phyloP scores from a whole-genome alignment of 202 grass and related monocot species.

The Setaria viridis region DNA sequence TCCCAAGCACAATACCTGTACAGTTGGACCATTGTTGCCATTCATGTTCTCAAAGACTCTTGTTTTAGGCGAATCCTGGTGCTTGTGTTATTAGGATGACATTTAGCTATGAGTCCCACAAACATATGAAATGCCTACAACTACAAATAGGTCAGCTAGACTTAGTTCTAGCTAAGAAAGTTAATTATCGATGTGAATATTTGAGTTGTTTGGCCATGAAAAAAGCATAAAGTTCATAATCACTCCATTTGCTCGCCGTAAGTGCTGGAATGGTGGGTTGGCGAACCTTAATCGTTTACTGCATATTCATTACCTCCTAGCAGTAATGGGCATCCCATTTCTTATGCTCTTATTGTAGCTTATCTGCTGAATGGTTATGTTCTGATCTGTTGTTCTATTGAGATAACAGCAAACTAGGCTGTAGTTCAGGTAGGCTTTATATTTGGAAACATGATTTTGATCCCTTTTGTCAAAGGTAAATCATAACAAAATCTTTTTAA shows the following conservation, averaged over 20 bases:
- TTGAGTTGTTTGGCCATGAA: conserved; percentile 39
- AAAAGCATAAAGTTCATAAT: conserved; percentile 24
- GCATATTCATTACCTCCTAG: too few species aligned
- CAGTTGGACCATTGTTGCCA: neutral
- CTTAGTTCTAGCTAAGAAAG: neutral
- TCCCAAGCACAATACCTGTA: conserved; percentile 16
- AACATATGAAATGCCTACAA: conserved; percentile 14
- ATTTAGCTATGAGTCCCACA: conserved; percentile 20
- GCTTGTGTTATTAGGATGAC: conserved; percentile 18
- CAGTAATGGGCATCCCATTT: neutral
- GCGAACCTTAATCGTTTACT: conserved; percentile 40
- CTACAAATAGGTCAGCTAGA: conserved; percentile 7
- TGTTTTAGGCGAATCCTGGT: conserved; percentile 18
- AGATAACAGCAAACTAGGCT: neutral
- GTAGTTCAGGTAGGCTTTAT: conserved; percentile 8
- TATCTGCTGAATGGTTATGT: conserved; percentile 20
- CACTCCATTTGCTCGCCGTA: conserved; percentile 31
- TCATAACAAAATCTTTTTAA: neutral
- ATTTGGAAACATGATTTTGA: conserved; percentile 16
- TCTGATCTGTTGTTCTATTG: conserved; percentile 18
- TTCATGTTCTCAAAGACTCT: neutral
- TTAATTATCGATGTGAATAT: conserved; percentile 14
- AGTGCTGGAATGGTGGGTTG: conserved; percentile 39
- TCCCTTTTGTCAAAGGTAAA: neutral
- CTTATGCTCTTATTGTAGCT: neutral